Base-by-base conservation (phyloP, 495 filamentous ascomycete genomes). In the Penicillium verhagenii region DNA sequence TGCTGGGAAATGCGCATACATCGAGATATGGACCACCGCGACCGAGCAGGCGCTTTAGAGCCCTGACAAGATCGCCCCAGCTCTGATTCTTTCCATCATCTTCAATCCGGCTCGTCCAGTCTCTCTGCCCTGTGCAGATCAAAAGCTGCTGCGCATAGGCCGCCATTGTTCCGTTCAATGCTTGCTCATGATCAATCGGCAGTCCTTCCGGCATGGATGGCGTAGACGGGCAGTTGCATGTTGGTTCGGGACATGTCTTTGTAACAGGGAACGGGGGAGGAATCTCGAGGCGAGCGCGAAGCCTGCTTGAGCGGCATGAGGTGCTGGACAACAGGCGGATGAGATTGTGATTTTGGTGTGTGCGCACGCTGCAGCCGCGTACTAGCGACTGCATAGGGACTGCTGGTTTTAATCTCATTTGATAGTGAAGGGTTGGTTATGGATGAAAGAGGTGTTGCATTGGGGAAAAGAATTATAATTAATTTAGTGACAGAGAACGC, bases 71-170 rank as follows among this genome's bases (percentile, higher is more conserved):
- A 55, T 84, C 83, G n/a, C 72, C 74, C 70, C 71, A 74, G 25
- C 58, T 58, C 35, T 64, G 28, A 7, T 60, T 56, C 16, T 69
- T 40, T 23, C 73, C 80, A 28, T 88, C 82, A 79, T 96, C 67
- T 68, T 87, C 75, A 66, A 92, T 86, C 38, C 76, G 75, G 65
- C 78, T 82, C 16, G 79, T 79, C 94, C 94, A 98, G 68, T 97
- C 89, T 19, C 75, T 63, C 52, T 84, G 80, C 7, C 90, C 91
- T 1, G 92, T 96, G 53, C 83, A 89, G 14, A 97, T 76, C 3
- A 98, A 66, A 4, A 97, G 78, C 50, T 97, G 92, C 57, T 91
- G 84, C 16, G 83, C 78, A 67, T 96, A 94, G n/a, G 75, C 69
- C 4, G 88, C 79, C 73, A 96, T 89, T 4, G 90, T 87, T 16